Evolutionary conservation across 2,329 filamentous ascomycete species (phyloP), one percentile per base, ranked within the genome.

Genomic region (Exophiala mesophila): DNA sequence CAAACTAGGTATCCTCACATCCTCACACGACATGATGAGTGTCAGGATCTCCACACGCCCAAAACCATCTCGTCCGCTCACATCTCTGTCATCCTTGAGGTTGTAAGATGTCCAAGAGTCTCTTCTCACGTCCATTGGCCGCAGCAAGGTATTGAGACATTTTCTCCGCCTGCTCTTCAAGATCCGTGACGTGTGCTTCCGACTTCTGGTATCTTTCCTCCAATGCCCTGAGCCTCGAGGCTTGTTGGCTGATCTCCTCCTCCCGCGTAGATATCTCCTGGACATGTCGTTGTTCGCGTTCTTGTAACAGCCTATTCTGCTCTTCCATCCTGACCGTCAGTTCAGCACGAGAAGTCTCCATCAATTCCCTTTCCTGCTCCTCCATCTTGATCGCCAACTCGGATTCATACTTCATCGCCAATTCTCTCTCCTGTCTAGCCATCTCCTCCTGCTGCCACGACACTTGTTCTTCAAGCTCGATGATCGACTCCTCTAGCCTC

Each of bases 391-490:
- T 26, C 7, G 7, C 12, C 23, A 26, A 26, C 7, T 26, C 43
- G n/a, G 36, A 39, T 18, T 49, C 45, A 7, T 59, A 36, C 15
- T 7, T 13, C 8, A 13, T 13, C 12, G 42, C 21, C 17, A 26
- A 12, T 26, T 42, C 55, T 7, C 26, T 43, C 30, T 50, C 43
- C 37, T 62, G 23, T 12, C 23, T 26, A 6, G 12, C 53, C 12
- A 63, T 29, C 4, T 50, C 36, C 10, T 50, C 41, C 39, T 53
- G 50, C 9, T 59, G 21, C 24, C 45, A 49, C 2, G 39, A 41
- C 15, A 63, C 37, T 15, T 65, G 56, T 23, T 52, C 45, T 30
- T 54, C 49, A 12, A 66, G 44, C 7, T 33, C 15, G 7, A 13
- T 13, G 15, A 7, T 26, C 7, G 23, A 26, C 12, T 26, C 23